A percentile compares a stretch with the other conserved stretches of the same genome.
These are phyloP conservation scores for Euryodendron excelsum DNA, from an alignment of 148 eudicot species.

Conservation along the genomic window DNA sequence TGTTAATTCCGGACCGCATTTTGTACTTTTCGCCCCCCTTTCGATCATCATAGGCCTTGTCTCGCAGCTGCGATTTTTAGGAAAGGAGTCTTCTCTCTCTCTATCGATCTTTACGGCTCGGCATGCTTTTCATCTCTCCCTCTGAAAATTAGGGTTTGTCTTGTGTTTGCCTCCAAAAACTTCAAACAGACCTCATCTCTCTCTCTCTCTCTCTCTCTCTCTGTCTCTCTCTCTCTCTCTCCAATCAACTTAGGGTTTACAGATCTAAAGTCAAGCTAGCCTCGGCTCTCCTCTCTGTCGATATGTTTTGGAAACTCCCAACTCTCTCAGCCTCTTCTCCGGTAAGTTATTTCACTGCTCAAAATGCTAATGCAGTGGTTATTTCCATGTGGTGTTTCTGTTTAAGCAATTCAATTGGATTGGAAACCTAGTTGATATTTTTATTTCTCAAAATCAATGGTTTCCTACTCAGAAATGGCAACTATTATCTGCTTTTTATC, in stretches of 20 bases:
- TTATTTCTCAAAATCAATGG: background rate
- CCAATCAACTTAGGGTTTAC: constrained; percentile 19
- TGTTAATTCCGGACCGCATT: background rate
- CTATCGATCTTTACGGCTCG: constrained; percentile 14
- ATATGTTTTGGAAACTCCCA: constrained; percentile 89
- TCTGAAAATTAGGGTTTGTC: constrained; percentile 13
- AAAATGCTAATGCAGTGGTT: background rate
- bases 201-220: background rate
- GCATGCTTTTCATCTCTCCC: background rate
- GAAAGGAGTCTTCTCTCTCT: background rate
- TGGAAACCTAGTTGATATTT: background rate
- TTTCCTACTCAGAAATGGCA: background rate
- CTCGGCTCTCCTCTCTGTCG: constrained; percentile 3
- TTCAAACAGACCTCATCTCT: background rate
- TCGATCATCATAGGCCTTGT: constrained; percentile 3
- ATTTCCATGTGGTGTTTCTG: background rate
- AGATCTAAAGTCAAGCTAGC: constrained; percentile 10
- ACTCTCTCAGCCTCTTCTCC: constrained; percentile 84
- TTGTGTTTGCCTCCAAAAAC: background rate
- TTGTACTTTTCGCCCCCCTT: constrained; percentile 6
- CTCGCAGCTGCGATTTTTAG: background rate
- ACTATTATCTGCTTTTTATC: constrained; percentile 6
- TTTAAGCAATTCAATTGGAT: background rate
- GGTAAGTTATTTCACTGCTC: constrained; percentile 38
- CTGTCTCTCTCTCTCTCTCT: background rate